Conservation (phyloP, 2,329 filamentous ascomycete genomes). For the Phaeosphaeria sp. region DNA sequence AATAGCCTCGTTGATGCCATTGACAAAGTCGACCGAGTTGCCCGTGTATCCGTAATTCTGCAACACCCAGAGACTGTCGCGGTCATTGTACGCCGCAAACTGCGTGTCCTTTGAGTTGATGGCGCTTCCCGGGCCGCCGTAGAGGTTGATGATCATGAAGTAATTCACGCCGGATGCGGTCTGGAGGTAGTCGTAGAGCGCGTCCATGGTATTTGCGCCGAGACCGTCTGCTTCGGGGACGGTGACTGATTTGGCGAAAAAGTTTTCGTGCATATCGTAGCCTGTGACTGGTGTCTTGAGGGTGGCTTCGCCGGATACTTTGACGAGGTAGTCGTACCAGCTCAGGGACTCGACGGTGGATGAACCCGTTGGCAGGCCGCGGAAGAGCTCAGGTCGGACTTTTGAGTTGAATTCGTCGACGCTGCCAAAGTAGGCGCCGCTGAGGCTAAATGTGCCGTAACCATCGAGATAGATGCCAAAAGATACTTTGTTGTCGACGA, state of each 20-base stretch:
- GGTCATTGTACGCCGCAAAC: constrained; percentile 46
- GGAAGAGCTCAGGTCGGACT: constrained; percentile 49
- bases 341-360: constrained; percentile 35
- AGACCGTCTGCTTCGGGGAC: constrained; percentile 46
- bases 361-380: constrained; percentile 39
- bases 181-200: constrained; percentile 43
- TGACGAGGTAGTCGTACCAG: constrained; percentile 52
- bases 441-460: constrained; percentile 40
- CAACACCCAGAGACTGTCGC: constrained; percentile 46
- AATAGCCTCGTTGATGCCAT: constrained; percentile 52
- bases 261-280: constrained; percentile 48
- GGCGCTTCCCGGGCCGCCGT: constrained; percentile 45
- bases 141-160: constrained; percentile 49
- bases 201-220: constrained; percentile 30
- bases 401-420: constrained; percentile 46
- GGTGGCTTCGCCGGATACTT: constrained; percentile 39
- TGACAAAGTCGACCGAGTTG: constrained; percentile 44
- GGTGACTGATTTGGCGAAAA: constrained; percentile 51
- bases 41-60: constrained; percentile 44
- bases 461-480: constrained; percentile 52
- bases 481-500: constrained; percentile 50
- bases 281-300: constrained; percentile 40
- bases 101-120: constrained; percentile 44
- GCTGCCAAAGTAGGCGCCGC: constrained; percentile 51
- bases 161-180: constrained; percentile 27